Evolutionary conservation across 768 basidiomycete genomes (phyloP), one percentile per base, ranked within the genome.

Genomic region (Tremella yokohamensis): DNA sequence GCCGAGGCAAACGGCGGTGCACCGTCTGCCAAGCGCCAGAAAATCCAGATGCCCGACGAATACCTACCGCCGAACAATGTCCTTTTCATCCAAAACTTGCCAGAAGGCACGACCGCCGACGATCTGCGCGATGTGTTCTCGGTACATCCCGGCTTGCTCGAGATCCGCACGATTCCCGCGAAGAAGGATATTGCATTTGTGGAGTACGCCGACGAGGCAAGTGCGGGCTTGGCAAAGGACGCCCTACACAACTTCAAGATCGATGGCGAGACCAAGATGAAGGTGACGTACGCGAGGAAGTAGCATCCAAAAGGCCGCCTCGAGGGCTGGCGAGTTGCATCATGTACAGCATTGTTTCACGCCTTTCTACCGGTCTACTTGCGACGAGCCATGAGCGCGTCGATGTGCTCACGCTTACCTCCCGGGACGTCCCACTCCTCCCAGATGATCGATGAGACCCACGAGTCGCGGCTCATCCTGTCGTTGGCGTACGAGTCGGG

Each of bases 21-120:
- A 8, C 57, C 70, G 11, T 53, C 69, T 2, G 54, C 65, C 29
- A 66, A 67, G 12, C 68, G 68, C 58, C 67, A 71, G 20, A 84
- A 85, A 64, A 87, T 96, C 60, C 90, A 93, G 76, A 96, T 98
- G 91, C 93, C 94, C 40, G 96, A 99, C 86, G 96, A 99, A 77
- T 98, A 97, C 77, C 84, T 99, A 7, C 96, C 96, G 1, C 94
- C 96, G 39, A 99, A 99, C 87, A 92, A 93, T 77, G 94, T 98
- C 78, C 83, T 99, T 52, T 99, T 99, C 83, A 76, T 99, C 64
- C 96, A 99, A 78, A 97, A 97, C 75, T 81, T 99, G 20, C 92
- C 93, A 18, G 91, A 96, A 73, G 87, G 78, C 40, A 91, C 92
- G 64, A 91, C 87, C 54, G 92, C 94, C 73, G 93, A 96, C 53